Conservation (phyloP, 306 rosid species). For the Gynostemma pentaphyllum region DNA sequence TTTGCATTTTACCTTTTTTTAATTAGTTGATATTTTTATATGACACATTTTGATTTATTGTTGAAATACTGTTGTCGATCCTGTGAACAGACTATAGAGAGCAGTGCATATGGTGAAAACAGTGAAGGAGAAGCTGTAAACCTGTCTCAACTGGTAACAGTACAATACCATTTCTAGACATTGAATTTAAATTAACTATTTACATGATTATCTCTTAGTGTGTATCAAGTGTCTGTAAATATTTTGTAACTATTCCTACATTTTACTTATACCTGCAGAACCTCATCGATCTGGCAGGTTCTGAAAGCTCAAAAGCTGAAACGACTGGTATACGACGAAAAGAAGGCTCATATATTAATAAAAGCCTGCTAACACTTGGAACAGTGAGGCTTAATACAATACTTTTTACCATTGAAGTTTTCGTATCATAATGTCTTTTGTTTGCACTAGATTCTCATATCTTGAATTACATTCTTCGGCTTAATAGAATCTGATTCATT, state of each 20-base stretch:
- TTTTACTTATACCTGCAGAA: conserved; percentile 76
- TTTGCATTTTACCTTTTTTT: not conserved
- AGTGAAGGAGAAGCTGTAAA: conserved; percentile 87
- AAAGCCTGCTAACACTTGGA: conserved; percentile 95
- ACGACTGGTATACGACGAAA: conserved; percentile 93
- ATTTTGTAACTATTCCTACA: conserved; percentile 25
- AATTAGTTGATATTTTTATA: not conserved
- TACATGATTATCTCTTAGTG: conserved; percentile 13
- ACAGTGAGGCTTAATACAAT: conserved; percentile 74
- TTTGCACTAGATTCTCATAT: not conserved
- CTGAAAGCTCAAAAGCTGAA: conserved; percentile 99
- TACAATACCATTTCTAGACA: not conserved
- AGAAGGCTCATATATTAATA: conserved; percentile 97
- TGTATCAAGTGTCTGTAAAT: conserved; percentile 9
- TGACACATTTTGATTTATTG: not conserved
- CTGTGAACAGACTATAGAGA: conserved; percentile 76
- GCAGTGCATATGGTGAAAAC: conserved; percentile 86
- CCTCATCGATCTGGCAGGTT: conserved; percentile 99
- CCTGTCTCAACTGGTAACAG: conserved; percentile 80
- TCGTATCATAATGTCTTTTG: not conserved
- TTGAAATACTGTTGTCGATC: conserved; percentile 8
- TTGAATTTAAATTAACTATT: conserved; percentile 9
- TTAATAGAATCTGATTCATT: not conserved
- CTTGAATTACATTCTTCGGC: not conserved
- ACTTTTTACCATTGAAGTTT: conserved; percentile 5